These are phyloP conservation scores for Aspergillus sp. DNA, from an alignment of 2,329 filamentous ascomycete genomes.

Conservation along the genomic window DNA sequence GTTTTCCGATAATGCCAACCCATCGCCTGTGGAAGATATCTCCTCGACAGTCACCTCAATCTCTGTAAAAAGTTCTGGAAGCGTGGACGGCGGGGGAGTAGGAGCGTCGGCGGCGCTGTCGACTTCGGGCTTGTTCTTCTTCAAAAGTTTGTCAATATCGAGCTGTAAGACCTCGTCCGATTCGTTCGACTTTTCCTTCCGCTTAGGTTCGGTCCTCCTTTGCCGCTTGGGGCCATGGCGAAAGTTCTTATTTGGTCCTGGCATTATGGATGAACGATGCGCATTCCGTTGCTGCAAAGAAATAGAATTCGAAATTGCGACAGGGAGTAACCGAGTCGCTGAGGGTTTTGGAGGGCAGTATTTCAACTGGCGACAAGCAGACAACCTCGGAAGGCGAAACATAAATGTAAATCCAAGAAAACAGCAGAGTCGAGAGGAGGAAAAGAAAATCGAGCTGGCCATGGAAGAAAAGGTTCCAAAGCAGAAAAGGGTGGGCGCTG, in stretches of 20 bases:
- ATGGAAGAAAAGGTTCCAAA: slow-evolving; percentile 7
- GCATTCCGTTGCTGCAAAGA: slow-evolving; percentile 17
- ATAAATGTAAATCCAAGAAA: slow-evolving; percentile 2
- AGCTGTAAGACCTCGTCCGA: slow-evolving; percentile 65
- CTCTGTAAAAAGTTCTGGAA: slow-evolving; percentile 70
- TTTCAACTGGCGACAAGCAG: background rate
- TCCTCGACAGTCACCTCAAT: slow-evolving; percentile 78
- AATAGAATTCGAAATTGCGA: slow-evolving; percentile 1
- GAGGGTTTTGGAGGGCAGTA: background rate
- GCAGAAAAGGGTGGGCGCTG: slow-evolving; percentile 20
- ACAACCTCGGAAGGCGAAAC: slow-evolving; percentile 2
- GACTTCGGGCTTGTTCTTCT: slow-evolving; percentile 25
- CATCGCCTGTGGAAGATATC: slow-evolving; percentile 89
- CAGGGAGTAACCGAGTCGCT: background rate
- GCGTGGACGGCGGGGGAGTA: slow-evolving; percentile 19
- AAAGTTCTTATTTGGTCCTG: slow-evolving; percentile 26
- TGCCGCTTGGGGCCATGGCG: slow-evolving; percentile 26
- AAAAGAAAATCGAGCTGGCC: slow-evolving; percentile 7
- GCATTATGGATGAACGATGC: slow-evolving; percentile 28
- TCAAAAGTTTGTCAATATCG: slow-evolving; percentile 56
- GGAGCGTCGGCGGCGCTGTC: slow-evolving; percentile 20
- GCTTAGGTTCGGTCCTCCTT: slow-evolving; percentile 56
- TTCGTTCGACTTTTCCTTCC: slow-evolving; percentile 62
- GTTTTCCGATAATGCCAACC: slow-evolving; percentile 70
- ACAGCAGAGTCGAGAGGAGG: slow-evolving; percentile 3